Base-by-base conservation (phyloP, 768 basidiomycete genomes). In the Pleurotus citrinopileatus region DNA sequence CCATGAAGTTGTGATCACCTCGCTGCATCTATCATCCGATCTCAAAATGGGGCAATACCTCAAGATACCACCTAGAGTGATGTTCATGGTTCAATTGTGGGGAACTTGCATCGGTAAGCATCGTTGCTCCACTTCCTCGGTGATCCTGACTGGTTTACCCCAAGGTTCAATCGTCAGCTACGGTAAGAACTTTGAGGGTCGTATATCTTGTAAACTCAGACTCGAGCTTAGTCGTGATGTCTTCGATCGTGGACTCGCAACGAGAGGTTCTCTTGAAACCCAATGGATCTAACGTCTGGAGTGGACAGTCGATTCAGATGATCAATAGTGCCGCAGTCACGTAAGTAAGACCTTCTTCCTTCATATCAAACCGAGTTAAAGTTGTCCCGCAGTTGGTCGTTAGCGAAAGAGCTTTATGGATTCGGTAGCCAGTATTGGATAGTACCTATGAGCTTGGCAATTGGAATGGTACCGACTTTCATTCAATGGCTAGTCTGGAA, bases 41-140 rank as follows among this genome's bases (percentile, higher is more conserved):
- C 69, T 90, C 59, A 92, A 91, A 69, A 78, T 89, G 60, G 87
- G 84, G 17, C 85, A 89, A 65, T 83, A 84, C 63, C 67, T 80
- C 1, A 86, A 87, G 65, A 77, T 89, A 36, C 84, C 87, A 27
- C 84, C 86, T 23, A 81, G 85, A 13, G 74, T 77, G 32, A 82
- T 85, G 68, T 84, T 87, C 65, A 61, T 80, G 5, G 81, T 81
- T 4, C 86, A 87, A 60, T 69, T 85, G 13, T 78, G 79, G 74
- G 84, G 84, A 2, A 84, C 84, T 0, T 73, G 86, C 43, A 69
- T 87, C 50, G 84, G 48, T 51, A 20, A 6, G 19, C 22, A 9
- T 17, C 19, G 10, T n/a, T 2, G 7, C 15, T 34, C 34, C n/a
- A 4, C 7, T 34, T 7, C n/a, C 7, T 10, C 19, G 38, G n/a